A percentile compares a stretch with the other conserved stretches of the same genome.
phyloP scores from a whole-genome alignment of 78 protist genomes.

The Dictyostelium citrinum region DNA sequence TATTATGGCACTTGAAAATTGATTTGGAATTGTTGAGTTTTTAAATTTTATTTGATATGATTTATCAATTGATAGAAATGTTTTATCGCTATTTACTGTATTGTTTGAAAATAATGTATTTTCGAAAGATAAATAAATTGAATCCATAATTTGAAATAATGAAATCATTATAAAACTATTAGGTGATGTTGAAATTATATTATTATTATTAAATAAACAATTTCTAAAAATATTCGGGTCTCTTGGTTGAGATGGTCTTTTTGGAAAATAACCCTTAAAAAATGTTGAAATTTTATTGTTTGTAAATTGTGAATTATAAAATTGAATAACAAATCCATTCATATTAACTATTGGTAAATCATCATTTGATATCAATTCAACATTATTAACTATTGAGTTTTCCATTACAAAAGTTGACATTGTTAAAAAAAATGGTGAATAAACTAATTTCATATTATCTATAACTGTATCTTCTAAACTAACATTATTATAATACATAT shows the following conservation, averaged over 20 bases:
- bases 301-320: neutral
- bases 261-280: neutral
- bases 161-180: neutral
- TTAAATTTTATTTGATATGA: neutral
- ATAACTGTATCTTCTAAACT: neutral
- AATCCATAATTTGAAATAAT: neutral
- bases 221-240: neutral
- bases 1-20: neutral
- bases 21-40: neutral
- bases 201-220: neutral
- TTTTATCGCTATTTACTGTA: neutral
- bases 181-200: neutral
- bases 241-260: neutral
- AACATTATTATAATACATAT: neutral
- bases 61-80: neutral
- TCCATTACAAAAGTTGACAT: neutral
- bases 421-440: neutral
- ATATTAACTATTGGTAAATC: neutral
- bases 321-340: neutral
- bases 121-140: neutral
- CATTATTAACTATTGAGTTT: neutral
- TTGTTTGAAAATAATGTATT: neutral
- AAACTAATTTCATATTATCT: neutral
- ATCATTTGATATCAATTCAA: neutral
- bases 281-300: neutral